Percentiles rank a stretch among this genome's conserved stretches.
Conservation (phyloP, 106 monocot genomes). For the Vanilla planifolia region DNA sequence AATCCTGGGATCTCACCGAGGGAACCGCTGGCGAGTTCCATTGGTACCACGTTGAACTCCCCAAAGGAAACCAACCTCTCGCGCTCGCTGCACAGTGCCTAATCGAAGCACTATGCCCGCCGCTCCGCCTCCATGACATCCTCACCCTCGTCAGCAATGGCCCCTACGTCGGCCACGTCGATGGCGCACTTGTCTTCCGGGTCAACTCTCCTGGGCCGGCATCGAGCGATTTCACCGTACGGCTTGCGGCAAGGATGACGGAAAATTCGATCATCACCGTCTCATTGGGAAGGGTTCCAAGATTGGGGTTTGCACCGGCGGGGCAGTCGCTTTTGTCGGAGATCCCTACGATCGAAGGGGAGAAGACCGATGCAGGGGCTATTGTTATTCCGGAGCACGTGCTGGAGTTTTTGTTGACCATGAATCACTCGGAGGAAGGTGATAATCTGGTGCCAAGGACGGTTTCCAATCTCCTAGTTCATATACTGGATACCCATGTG, state of each 20-base stretch:
- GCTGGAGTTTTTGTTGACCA: slow-evolving; percentile 37
- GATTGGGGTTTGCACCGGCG: slow-evolving; percentile 58
- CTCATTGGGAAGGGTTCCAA: slow-evolving; percentile 71
- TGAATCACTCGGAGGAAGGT: slow-evolving; percentile 49
- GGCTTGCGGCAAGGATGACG: slow-evolving; percentile 75
- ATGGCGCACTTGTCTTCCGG: slow-evolving; percentile 71
- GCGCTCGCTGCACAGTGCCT: slow-evolving; percentile 61
- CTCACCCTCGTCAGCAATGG: slow-evolving; percentile 82
- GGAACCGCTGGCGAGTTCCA: slow-evolving; percentile 32
- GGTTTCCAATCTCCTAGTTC: slow-evolving; percentile 35
- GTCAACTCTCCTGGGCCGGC: slow-evolving; percentile 85
- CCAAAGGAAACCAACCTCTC: slow-evolving; percentile 50
- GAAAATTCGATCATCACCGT: slow-evolving; percentile 75
- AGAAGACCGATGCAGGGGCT: slow-evolving; percentile 3
- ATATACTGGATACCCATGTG: slow-evolving; percentile 44
- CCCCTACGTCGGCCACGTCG: slow-evolving; percentile 66
- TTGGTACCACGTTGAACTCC: slow-evolving; percentile 97
- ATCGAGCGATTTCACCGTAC: slow-evolving; percentile 51
- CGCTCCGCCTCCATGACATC: slow-evolving; percentile 87
- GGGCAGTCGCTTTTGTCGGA: slow-evolving; percentile 64
- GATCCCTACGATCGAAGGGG: slow-evolving; percentile 18
- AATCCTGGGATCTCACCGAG: slow-evolving; percentile 38
- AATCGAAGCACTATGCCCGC: slow-evolving; percentile 80
- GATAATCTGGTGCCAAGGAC: slow-evolving; percentile 35
- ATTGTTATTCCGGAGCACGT: slow-evolving; percentile 30